These are phyloP conservation scores for Mycosphaerella sp. DNA, from an alignment of 2,329 filamentous ascomycete species.

Conservation along the genomic window DNA sequence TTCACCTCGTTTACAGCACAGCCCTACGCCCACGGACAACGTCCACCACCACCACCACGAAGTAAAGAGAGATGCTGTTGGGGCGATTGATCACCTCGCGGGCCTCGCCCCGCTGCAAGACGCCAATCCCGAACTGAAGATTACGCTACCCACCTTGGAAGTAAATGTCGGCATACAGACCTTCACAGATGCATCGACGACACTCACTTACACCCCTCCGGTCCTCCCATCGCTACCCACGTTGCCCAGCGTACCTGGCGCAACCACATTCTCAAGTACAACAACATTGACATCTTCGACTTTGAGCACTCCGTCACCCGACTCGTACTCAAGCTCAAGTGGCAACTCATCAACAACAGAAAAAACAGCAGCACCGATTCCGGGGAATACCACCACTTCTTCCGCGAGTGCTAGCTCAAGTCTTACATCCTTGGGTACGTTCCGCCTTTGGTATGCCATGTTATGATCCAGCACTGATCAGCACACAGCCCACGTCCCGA, in stretches of 20 bases:
- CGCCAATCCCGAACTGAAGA: neutral
- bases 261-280: constrained; percentile 13
- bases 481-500: constrained; percentile 17
- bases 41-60: constrained; percentile 1
- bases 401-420: constrained; percentile 16
- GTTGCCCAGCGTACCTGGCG: constrained; percentile 5
- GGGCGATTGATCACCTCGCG: constrained; percentile 18
- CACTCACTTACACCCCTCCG: constrained; percentile 12
- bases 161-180: neutral
- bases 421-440: constrained; percentile 26
- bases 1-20: neutral
- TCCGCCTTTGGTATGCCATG: neutral
- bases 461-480: constrained; percentile 11
- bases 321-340: constrained; percentile 3
- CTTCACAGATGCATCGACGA: constrained; percentile 10
- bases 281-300: constrained; percentile 6
- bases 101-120: constrained; percentile 24
- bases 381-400: constrained; percentile 1
- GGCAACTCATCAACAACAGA: constrained; percentile 9
- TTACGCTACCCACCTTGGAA: neutral
- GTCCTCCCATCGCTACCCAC: constrained; percentile 7
- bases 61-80: constrained; percentile 12
- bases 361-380: neutral
- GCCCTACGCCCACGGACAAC: neutral
- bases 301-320: constrained; percentile 4